Evolutionary conservation across 768 basidiomycete genomes (phyloP), one percentile per base, ranked within the genome.

Genomic region (Sistotremastrum suecicum): DNA sequence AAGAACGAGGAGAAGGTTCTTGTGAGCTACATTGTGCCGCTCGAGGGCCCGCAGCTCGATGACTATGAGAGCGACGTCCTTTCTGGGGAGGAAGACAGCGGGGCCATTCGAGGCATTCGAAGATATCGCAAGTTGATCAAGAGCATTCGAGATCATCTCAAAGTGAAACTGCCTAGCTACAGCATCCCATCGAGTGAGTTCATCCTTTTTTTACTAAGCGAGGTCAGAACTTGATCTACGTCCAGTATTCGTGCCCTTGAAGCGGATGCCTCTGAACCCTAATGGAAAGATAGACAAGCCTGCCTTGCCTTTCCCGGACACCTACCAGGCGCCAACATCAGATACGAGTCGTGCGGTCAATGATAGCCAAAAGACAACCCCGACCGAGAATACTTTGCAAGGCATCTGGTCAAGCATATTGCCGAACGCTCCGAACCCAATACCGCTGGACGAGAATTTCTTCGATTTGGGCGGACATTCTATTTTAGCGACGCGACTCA

Each of bases 201-300:
- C 32, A 7, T n/a, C 20, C n/a, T 9, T 9, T 34, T 41, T 20
- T 47, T 52, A 46, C 30, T 48, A 35, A n/a, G 29, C 41, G 12
- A 42, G 34, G 6, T 28, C 42, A 43, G 39, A n/a, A 43, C n/a
- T 9, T 42, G 9, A 20, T 45, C 11, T 32, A 48, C 3, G 34
- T 32, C 7, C 58, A 87, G 94, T 98, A 28, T 92, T 97, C 52
- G 89, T 99, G 32, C 95, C 95, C 0, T 74, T 99, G 30, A 75
- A 74, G 43, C 83, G 90, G 46, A 94, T 99, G 86, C 95, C 95
- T 12, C 75, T 99, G 43, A 99, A 97, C 56, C 95, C 95, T 5
- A 99, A 98, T 60, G 95, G 95, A 50, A 99, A 99, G 66, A 83
- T 99, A 60, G 95, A 99, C 69, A 99, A 98, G 59, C 94, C 95